A percentile compares a stretch with the other conserved stretches of the same genome.
Conservation (phyloP, 2,329 filamentous ascomycete species). For the Fusarium xylarioides region DNA sequence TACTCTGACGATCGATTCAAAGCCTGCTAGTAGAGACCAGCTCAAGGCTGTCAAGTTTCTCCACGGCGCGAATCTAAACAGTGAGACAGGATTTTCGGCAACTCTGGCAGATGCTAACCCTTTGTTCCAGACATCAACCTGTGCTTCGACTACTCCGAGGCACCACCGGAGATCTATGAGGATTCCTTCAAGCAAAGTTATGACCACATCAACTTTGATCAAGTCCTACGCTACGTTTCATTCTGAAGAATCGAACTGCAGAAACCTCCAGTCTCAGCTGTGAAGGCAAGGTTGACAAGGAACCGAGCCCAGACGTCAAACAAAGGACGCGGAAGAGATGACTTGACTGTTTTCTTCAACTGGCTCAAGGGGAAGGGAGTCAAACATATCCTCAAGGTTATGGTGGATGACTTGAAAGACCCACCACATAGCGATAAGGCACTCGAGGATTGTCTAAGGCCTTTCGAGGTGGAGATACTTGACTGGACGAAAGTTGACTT, state of each 20-base stretch:
- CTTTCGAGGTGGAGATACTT: constrained; percentile 7
- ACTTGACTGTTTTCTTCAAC: constrained; percentile 9
- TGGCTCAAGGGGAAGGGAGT: constrained; percentile 13
- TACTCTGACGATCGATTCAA: not conserved
- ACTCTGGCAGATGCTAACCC: not conserved
- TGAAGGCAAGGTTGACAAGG: not conserved
- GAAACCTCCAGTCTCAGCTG: not conserved
- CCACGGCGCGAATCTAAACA: not conserved
- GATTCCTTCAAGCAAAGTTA: not conserved
- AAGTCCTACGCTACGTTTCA: not conserved
- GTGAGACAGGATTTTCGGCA: not conserved
- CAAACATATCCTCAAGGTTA: not conserved
- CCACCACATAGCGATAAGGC: constrained; percentile 6
- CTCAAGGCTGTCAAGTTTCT: not conserved
- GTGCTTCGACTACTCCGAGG: not conserved
- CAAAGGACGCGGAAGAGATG: not conserved
- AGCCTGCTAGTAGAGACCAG: not conserved
- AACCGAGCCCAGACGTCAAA: not conserved
- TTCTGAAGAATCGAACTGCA: not conserved
- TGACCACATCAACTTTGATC: not conserved
- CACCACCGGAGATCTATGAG: not conserved
- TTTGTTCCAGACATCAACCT: not conserved
- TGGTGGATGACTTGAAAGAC: constrained; percentile 1
- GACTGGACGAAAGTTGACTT: constrained; percentile 11
- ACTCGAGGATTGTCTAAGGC: not conserved